Evolutionary conservation across 2,329 filamentous ascomycete genomes (phyloP).

Genomic region (Monosporascus cannonballus): DNA sequence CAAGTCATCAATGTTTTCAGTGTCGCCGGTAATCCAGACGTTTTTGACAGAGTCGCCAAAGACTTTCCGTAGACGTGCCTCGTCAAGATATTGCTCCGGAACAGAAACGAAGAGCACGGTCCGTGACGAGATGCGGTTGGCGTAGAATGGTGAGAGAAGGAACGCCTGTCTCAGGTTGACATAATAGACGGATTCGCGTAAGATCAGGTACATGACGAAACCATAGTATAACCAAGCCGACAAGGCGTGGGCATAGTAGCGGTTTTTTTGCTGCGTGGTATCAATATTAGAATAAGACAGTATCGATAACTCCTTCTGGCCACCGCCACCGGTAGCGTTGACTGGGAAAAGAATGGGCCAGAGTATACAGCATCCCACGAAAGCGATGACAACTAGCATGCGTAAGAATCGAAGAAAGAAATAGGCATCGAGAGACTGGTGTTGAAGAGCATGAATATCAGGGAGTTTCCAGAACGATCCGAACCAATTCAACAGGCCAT

Average conservation of each 20-base stretch:
- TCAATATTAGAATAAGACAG: constrained; percentile 74
- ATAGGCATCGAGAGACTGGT: constrained; percentile 88
- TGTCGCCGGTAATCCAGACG: constrained; percentile 78
- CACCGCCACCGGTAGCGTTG: constrained; percentile 73
- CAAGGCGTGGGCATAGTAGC: constrained; percentile 77
- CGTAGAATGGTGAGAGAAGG: constrained; percentile 76
- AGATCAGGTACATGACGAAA: constrained; percentile 84
- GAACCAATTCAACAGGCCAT: constrained; percentile 63
- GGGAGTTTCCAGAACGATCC: constrained; percentile 58
- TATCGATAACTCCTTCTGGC: constrained; percentile 62
- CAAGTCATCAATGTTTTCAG: constrained; percentile 69
- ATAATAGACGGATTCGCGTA: constrained; percentile 84
- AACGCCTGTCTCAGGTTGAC: constrained; percentile 92
- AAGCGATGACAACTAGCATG: constrained; percentile 66
- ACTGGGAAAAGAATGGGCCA: constrained; percentile 85
- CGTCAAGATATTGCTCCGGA: constrained; percentile 69
- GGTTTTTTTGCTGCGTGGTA: constrained; percentile 45
- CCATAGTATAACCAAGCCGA: constrained; percentile 77
- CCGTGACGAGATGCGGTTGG: constrained; percentile 79
- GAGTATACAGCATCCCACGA: constrained; percentile 77
- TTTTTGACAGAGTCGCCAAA: constrained; percentile 78
- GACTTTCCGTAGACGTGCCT: constrained; percentile 69
- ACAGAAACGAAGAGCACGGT: constrained; percentile 88
- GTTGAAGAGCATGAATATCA: constrained; percentile 78
- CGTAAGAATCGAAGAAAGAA: constrained; percentile 86